phyloP scores from a whole-genome alignment of 1,284 basidiomycete genomes.

The Cutaneotrichosporon mucoides region DNA sequence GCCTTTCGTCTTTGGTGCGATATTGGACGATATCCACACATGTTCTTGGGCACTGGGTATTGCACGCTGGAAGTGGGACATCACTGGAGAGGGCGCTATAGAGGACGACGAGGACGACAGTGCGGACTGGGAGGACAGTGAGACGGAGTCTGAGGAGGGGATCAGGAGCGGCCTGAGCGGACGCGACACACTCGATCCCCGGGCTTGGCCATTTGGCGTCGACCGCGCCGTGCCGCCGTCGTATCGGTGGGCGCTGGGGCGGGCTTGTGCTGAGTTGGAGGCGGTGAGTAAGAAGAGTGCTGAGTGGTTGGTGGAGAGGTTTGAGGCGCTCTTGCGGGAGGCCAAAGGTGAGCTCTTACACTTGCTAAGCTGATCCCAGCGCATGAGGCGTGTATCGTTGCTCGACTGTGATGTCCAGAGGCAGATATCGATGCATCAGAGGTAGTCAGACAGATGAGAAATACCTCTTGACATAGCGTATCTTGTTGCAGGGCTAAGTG shows the following conservation, averaged over 20 bases:
- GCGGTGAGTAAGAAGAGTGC: not conserved
- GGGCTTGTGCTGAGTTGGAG: not conserved
- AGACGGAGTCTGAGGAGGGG: too few species aligned
- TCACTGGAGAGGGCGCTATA: not conserved
- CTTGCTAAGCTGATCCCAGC: too few species aligned
- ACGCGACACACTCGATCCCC: not conserved
- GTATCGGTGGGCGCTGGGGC: not conserved
- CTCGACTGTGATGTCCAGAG: too few species aligned
- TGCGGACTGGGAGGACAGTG: too few species aligned
- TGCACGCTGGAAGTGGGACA: not conserved
- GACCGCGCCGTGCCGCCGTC: not conserved
- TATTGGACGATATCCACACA: not conserved
- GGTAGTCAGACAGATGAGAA: too few species aligned
- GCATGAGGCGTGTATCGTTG: too few species aligned
- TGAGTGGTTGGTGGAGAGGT: not conserved
- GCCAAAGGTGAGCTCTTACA: not conserved
- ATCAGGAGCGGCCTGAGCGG: not conserved
- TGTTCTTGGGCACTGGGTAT: not conserved
- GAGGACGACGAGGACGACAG: too few species aligned
- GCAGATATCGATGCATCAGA: too few species aligned
- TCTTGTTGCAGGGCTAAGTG: too few species aligned
- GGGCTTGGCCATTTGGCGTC: not conserved
- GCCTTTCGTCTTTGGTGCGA: not conserved
- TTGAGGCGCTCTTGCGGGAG: not conserved
- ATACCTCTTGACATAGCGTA: too few species aligned